These are phyloP conservation scores for Arthrocladium fulminans DNA, from an alignment of 2,329 filamentous ascomycete genomes.

Conservation along the genomic window DNA sequence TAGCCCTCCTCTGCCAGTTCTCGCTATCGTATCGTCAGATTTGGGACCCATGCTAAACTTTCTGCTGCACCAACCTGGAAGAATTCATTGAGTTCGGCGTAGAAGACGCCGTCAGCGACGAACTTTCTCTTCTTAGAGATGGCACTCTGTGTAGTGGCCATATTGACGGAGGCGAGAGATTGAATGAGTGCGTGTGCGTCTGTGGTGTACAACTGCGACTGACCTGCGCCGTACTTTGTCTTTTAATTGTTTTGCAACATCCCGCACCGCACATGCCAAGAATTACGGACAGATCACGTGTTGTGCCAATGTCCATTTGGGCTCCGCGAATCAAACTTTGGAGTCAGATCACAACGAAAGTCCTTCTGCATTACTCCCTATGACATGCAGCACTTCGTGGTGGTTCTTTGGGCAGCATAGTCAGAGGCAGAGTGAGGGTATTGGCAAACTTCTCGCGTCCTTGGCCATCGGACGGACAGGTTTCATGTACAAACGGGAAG, in stretches of 20 bases:
- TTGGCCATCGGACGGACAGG: too few relatives aligned
- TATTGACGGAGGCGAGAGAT: slow-evolving; percentile 22
- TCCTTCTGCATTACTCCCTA: too few relatives aligned
- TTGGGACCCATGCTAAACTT: too few relatives aligned
- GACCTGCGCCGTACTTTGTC: too few relatives aligned
- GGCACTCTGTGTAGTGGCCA: slow-evolving; percentile 44
- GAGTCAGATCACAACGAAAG: too few relatives aligned
- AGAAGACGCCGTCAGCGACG: slow-evolving; percentile 98
- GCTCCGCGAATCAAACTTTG: neutral
- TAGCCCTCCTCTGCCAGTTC: slow-evolving; percentile 99
- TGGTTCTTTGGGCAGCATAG: too few relatives aligned
- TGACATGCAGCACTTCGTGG: too few relatives aligned
- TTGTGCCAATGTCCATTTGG: neutral
- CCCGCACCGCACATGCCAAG: neutral
- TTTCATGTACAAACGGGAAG: too few relatives aligned
- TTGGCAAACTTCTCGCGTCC: too few relatives aligned
- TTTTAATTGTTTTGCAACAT: too few relatives aligned
- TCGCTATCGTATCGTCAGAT: slow-evolving; percentile 43
- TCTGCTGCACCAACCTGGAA: slow-evolving; percentile 54
- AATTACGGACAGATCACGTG: neutral
- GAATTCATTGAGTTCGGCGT: slow-evolving; percentile 99
- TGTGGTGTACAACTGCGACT: neutral
- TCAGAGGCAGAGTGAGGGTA: too few relatives aligned
- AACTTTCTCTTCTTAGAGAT: slow-evolving; percentile 57
- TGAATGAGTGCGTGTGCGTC: neutral